Percentiles rank a stretch among this genome's conserved stretches.
phyloP scores from a whole-genome alignment of 164 flowering plant species.

The Vitis riparia region DNA sequence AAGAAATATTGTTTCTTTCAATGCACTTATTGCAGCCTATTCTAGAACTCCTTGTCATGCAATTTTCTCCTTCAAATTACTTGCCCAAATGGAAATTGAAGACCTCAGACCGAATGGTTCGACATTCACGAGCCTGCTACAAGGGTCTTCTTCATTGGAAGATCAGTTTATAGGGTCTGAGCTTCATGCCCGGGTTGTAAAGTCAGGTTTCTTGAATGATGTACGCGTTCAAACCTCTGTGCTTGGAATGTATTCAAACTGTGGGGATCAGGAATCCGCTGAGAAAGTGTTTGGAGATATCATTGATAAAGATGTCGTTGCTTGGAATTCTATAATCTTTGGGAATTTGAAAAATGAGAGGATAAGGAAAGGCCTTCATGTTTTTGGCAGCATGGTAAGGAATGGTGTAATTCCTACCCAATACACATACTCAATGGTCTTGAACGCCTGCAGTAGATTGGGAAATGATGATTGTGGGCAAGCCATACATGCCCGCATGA shows the following conservation, averaged over 20 bases:
- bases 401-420: constrained; percentile 45
- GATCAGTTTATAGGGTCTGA: constrained; percentile 37
- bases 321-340: constrained; percentile 72
- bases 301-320: constrained; percentile 48
- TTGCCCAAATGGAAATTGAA: constrained; percentile 36
- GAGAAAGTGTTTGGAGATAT: constrained; percentile 37
- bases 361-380: constrained; percentile 40
- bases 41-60: constrained; percentile 40
- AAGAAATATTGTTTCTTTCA: constrained; percentile 67
- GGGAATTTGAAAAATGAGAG: constrained; percentile 53
- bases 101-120: constrained; percentile 47
- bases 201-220: constrained; percentile 50
- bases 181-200: constrained; percentile 54
- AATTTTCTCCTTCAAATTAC: constrained; percentile 29
- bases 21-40: constrained; percentile 68
- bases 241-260: constrained; percentile 67
- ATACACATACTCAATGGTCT: constrained; percentile 67
- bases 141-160: constrained; percentile 41
- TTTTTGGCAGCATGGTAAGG: constrained; percentile 48
- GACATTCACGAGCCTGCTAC: constrained; percentile 72
- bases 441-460: constrained; percentile 58
- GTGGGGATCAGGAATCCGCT: constrained; percentile 58
- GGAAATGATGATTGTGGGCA: constrained; percentile 41
- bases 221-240: constrained; percentile 64
- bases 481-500: constrained; percentile 57